Conservation (phyloP, 495 filamentous ascomycete genomes). For the Neurospora sp. region DNA sequence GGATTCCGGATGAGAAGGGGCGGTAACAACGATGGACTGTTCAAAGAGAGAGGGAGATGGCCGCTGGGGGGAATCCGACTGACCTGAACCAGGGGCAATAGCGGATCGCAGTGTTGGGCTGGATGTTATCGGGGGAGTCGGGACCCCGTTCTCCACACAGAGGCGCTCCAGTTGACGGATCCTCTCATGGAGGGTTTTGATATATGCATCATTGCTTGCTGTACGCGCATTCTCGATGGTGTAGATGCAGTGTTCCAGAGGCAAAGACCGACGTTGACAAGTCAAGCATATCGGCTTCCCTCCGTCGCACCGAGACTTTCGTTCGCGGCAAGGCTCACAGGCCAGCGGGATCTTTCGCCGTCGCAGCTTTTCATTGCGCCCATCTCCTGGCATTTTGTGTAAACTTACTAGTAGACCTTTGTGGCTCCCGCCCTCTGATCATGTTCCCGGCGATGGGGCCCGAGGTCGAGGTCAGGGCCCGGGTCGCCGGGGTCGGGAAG, state of each 20-base stretch:
- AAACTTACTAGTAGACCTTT: background rate
- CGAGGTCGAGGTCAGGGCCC: background rate
- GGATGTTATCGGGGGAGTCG: slow-evolving; percentile 9
- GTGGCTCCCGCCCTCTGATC: background rate
- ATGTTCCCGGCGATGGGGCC: background rate
- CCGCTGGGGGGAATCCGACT: background rate
- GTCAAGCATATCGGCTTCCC: slow-evolving; percentile 36
- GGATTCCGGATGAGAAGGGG: background rate
- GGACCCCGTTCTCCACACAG: slow-evolving; percentile 23
- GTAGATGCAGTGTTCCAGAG: slow-evolving; percentile 30
- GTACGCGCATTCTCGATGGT: slow-evolving; percentile 26
- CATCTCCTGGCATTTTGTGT: background rate
- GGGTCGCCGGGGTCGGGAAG: background rate
- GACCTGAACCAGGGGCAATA: background rate
- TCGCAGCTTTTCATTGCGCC: background rate
- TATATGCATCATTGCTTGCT: slow-evolving; percentile 29
- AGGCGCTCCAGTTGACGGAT: slow-evolving; percentile 29
- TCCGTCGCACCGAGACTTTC: slow-evolving; percentile 36
- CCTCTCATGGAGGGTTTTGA: slow-evolving; percentile 27
- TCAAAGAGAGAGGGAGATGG: background rate
- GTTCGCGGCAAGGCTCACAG: slow-evolving; percentile 34
- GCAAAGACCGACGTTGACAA: slow-evolving; percentile 26
- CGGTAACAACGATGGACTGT: background rate
- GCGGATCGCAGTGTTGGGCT: slow-evolving; percentile 1
- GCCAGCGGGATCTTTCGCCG: slow-evolving; percentile 14